These are phyloP conservation scores for Chloromonas sp. DNA, from an alignment of 163 green algal genomes.

Conservation along the genomic window DNA sequence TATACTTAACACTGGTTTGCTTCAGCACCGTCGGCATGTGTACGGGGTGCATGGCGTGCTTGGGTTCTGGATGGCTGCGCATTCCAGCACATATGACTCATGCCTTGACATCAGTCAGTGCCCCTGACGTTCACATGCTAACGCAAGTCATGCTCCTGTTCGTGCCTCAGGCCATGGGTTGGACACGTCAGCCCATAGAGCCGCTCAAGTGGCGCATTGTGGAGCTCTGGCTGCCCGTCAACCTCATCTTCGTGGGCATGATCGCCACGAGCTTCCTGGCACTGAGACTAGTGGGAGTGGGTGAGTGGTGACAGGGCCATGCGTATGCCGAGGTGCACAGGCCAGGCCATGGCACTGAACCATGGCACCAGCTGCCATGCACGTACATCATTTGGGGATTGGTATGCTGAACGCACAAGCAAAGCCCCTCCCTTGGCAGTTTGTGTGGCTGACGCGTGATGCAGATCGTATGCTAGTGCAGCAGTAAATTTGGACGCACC, in stretches of 20 bases:
- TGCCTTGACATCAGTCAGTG: too few species aligned
- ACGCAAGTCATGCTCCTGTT: neutral
- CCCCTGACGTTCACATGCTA: too few species aligned
- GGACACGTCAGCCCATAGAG: constrained; percentile 4
- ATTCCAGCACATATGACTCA: too few species aligned
- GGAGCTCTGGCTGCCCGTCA: constrained; percentile 77
- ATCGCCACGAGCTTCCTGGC: constrained; percentile 63
- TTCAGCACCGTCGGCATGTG: too few species aligned
- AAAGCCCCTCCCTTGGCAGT: too few species aligned
- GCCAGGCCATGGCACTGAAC: constrained; percentile 9
- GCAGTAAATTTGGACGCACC: too few species aligned
- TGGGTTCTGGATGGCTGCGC: too few species aligned
- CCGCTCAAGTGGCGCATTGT: constrained; percentile 42
- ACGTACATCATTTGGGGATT: neutral
- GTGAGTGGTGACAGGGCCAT: constrained; percentile 1
- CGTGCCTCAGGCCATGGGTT: neutral
- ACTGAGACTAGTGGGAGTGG: constrained; percentile 58
- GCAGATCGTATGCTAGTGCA: too few species aligned
- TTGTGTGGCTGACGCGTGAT: too few species aligned
- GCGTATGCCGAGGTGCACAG: neutral
- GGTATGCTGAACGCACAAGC: too few species aligned
- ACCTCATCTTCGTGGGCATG: constrained; percentile 89
- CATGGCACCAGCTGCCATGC: neutral
- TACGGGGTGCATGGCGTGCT: too few species aligned
- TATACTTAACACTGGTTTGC: too few species aligned